Conservation (phyloP, 441 rosid genomes). For the Mallotus repandus region DNA sequence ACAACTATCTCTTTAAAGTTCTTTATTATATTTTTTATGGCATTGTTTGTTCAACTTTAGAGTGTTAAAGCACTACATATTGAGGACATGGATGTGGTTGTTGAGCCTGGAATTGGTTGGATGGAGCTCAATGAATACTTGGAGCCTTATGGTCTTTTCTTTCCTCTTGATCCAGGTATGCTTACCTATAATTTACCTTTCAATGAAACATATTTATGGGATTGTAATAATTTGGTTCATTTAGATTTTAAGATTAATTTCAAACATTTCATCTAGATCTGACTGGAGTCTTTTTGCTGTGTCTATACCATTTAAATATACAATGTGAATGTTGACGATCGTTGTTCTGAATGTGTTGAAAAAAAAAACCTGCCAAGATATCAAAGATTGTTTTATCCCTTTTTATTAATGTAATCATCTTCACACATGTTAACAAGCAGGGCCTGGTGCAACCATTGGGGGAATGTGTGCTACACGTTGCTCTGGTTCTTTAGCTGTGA, state of each 20-base stretch:
- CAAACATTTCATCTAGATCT: neutral
- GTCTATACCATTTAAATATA: neutral
- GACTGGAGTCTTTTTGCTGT: neutral
- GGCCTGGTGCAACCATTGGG: slow-evolving; percentile 91
- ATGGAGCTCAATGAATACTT: slow-evolving; percentile 92
- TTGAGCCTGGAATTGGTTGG: slow-evolving; percentile 99
- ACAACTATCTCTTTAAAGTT: slow-evolving; percentile 6
- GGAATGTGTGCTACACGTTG: slow-evolving; percentile 99
- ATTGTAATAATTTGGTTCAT: neutral
- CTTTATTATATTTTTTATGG: slow-evolving; percentile 8
- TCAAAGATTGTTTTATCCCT: neutral
- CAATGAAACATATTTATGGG: slow-evolving; percentile 2
- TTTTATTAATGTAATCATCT: slow-evolving; percentile 13
- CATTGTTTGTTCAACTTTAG: slow-evolving; percentile 34
- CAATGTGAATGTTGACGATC: neutral
- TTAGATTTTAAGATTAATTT: neutral
- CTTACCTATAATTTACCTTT: neutral
- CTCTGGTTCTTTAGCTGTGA: slow-evolving; percentile 94
- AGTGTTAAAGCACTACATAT: slow-evolving; percentile 79
- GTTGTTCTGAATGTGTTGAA: neutral
- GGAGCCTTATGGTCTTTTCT: slow-evolving; percentile 82
- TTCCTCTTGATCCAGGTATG: slow-evolving; percentile 95
- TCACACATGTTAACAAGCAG: slow-evolving; percentile 39
- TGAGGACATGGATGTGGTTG: slow-evolving; percentile 95
- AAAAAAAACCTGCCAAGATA: neutral